phyloP scores from a whole-genome alignment of 805 yeast species.

The Zygosaccharomyces bisporus region DNA sequence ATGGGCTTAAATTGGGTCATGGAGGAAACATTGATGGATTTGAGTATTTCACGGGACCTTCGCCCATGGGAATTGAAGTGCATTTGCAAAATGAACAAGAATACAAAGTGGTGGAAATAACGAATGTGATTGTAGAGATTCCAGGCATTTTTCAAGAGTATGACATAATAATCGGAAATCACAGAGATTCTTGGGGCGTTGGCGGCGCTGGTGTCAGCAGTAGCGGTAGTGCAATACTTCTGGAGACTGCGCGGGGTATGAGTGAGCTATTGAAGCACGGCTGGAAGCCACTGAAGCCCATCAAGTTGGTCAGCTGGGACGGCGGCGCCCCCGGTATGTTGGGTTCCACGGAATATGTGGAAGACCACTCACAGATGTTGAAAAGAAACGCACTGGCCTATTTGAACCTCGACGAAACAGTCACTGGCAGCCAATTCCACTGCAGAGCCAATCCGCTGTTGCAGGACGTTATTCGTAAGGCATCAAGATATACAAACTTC shows the following conservation, averaged over 20 bases:
- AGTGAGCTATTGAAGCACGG: constrained; percentile 44
- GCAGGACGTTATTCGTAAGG: constrained; percentile 42
- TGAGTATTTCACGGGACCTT: constrained; percentile 48
- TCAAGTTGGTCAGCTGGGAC: constrained; percentile 74
- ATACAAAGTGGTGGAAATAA: constrained; percentile 42
- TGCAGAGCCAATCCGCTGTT: constrained; percentile 58
- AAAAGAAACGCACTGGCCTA: constrained; percentile 52
- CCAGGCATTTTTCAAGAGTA: constrained; percentile 53
- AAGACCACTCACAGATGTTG: constrained; percentile 47
- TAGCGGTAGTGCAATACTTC: constrained; percentile 46
- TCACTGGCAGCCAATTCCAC: constrained; percentile 47
- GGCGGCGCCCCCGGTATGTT: constrained; percentile 70
- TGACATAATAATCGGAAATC: constrained; percentile 52
- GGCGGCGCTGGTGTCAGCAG: constrained; percentile 53
- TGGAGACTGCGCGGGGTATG: constrained; percentile 53
- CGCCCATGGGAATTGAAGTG: constrained; percentile 29
- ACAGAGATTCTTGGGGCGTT: constrained; percentile 48
- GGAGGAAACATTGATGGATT: constrained; percentile 45
- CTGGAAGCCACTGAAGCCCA: constrained; percentile 72
- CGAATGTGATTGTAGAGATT: constrained; percentile 51
- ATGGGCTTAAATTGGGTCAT: constrained; percentile 36
- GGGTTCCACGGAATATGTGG: constrained; percentile 79
- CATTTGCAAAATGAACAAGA: constrained; percentile 43
- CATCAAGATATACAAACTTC: constrained; percentile 46
- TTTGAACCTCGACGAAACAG: constrained; percentile 47